Evolutionary conservation across 805 yeast species (phyloP).

Genomic region (Sungouiozyma intestinalis): DNA sequence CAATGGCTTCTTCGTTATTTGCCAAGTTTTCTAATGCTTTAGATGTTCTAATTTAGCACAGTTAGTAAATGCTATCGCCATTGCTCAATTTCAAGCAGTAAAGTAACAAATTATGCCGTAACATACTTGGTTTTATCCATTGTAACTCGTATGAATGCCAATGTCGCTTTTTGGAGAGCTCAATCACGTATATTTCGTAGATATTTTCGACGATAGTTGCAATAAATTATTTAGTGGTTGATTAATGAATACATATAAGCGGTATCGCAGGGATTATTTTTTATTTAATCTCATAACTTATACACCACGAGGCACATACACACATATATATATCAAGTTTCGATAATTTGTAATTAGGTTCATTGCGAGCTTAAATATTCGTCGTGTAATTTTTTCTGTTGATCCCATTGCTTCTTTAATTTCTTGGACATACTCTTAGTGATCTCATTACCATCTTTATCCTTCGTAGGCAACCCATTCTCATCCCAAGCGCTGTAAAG

Average conservation of each 20-base stretch:
- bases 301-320: not conserved
- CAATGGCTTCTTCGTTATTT: slow-evolving; percentile 47
- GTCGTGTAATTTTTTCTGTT: slow-evolving; percentile 72
- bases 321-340: not conserved
- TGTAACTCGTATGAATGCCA: too few species aligned
- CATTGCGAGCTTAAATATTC: slow-evolving; percentile 35
- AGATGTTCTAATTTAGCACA: slow-evolving; percentile 5
- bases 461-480: slow-evolving; percentile 71
- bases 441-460: slow-evolving; percentile 68
- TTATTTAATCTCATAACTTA: too few species aligned
- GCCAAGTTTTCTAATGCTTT: slow-evolving; percentile 33
- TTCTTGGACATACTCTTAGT: slow-evolving; percentile 82
- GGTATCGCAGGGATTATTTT: not conserved
- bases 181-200: too few species aligned
- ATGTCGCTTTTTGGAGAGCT: too few species aligned
- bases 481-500: slow-evolving; percentile 72
- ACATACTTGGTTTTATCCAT: not conserved
- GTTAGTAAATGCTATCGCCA: not conserved
- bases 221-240: too few species aligned
- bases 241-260: too few species aligned
- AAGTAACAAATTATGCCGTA: not conserved
- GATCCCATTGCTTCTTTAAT: slow-evolving; percentile 63
- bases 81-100: too few species aligned
- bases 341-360: not conserved
- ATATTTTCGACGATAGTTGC: too few species aligned